Evolutionary conservation across 805 yeast genomes (phyloP).

Genomic region (Metschnikowia amazonensis): DNA sequence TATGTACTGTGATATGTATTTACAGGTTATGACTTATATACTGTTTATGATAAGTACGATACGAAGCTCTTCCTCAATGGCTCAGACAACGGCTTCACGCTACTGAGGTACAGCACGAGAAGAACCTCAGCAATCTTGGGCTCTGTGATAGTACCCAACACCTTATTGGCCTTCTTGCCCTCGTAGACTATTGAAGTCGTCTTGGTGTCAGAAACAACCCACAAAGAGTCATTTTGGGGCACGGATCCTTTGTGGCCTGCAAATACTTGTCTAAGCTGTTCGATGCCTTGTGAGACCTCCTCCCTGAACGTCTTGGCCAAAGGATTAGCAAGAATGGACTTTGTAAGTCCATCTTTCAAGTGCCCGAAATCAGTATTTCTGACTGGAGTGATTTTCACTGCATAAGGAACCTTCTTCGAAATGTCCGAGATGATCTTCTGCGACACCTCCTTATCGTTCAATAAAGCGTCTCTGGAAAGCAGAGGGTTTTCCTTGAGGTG

Average conservation of each 20-base stretch:
- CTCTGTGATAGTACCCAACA: conserved; percentile 57
- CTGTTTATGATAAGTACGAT: background rate
- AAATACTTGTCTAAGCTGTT: conserved; percentile 61
- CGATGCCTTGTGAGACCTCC: conserved; percentile 54
- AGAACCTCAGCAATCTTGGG: conserved; percentile 65
- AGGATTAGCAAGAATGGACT: conserved; percentile 69
- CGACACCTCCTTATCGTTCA: conserved; percentile 52
- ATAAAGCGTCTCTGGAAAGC: conserved; percentile 13
- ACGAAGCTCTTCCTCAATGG: conserved; percentile 44
- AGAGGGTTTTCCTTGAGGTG: conserved; percentile 8
- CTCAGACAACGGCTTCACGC: conserved; percentile 60
- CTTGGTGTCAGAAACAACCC: conserved; percentile 36
- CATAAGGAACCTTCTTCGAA: conserved; percentile 55
- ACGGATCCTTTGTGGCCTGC: conserved; percentile 61
- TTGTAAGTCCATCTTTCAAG: conserved; percentile 81
- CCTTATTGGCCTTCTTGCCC: conserved; percentile 13
- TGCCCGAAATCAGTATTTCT: conserved; percentile 91
- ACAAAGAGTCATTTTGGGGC: conserved; percentile 66
- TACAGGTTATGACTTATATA: too few relatives aligned
- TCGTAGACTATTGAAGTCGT: conserved; percentile 12
- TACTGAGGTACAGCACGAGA: conserved; percentile 72
- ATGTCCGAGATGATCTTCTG: conserved; percentile 52
- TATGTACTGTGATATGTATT: too few relatives aligned
- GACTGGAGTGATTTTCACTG: conserved; percentile 77
- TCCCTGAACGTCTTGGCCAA: conserved; percentile 46